Percentiles rank a stretch among this genome's conserved stretches.
phyloP scores from a whole-genome alignment of 192 early-diverging fungal species.

The Coemansia sp. region DNA sequence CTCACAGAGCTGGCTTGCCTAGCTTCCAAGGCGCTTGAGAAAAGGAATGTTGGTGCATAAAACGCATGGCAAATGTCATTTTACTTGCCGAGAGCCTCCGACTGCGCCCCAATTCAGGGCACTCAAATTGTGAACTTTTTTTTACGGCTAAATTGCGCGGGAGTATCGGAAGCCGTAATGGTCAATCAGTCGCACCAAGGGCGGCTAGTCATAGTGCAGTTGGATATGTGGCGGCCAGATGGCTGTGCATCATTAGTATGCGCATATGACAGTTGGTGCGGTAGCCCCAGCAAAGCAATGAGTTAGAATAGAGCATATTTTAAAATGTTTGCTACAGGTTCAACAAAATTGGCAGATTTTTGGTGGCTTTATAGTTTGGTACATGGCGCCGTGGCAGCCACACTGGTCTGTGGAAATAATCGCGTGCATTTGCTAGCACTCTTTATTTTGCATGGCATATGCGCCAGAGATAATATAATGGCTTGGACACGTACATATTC shows the following conservation, averaged over 20 bases:
- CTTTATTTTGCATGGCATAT: background rate
- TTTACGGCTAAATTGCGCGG: background rate
- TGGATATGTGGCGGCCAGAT: background rate
- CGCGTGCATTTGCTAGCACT: constrained; percentile 9
- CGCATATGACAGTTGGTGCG: no score
- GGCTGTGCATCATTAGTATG: background rate
- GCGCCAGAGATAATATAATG: constrained; percentile 11
- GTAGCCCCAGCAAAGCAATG: background rate
- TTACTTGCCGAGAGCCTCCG: constrained; percentile 1
- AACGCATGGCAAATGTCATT: background rate
- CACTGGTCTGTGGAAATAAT: background rate
- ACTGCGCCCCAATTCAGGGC: background rate
- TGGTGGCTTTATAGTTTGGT: background rate
- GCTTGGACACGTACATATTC: constrained; percentile 21
- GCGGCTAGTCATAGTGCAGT: background rate
- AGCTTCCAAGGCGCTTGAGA: background rate
- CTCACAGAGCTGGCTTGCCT: background rate
- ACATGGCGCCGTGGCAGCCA: background rate
- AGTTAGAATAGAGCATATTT: background rate
- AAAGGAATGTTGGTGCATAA: background rate
- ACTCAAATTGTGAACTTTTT: background rate
- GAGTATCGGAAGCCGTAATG: background rate
- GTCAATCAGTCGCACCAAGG: background rate
- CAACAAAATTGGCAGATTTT: background rate
- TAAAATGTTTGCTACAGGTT: background rate